Percentiles rank a stretch among this genome's conserved stretches.
Conservation (phyloP, 495 filamentous ascomycete genomes). For the Annulohypoxylon stygium region DNA sequence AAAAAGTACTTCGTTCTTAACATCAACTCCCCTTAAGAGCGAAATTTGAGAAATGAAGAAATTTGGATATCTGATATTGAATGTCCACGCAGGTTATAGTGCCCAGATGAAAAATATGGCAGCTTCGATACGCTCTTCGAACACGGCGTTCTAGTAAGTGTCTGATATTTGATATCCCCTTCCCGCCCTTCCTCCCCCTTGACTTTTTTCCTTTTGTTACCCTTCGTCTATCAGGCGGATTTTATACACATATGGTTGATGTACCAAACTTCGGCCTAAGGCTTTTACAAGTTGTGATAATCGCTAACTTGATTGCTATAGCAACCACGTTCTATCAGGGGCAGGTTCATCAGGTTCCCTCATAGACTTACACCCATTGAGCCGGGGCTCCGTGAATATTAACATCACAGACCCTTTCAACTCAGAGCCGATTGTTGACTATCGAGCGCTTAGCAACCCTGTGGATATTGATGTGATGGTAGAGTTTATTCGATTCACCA, state of each 20-base stretch:
- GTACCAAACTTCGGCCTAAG: too few relatives aligned
- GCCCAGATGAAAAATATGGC: constrained; percentile 62
- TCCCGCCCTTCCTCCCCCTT: too few relatives aligned
- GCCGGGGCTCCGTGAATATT: constrained; percentile 62
- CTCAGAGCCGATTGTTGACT: constrained; percentile 61
- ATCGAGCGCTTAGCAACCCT: constrained; percentile 63
- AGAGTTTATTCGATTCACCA: constrained; percentile 58
- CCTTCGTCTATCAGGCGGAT: neutral
- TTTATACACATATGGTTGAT: neutral
- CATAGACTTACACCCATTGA: constrained; percentile 60
- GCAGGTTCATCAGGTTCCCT: constrained; percentile 51
- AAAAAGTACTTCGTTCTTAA: neutral
- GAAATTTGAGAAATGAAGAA: neutral
- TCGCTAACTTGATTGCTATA: constrained; percentile 20
- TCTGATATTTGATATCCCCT: too few relatives aligned
- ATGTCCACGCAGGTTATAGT: constrained; percentile 57
- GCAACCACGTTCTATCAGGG: constrained; percentile 56
- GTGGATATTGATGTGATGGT: constrained; percentile 59
- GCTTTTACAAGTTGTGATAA: neutral
- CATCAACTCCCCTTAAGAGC: neutral
- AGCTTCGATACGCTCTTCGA: constrained; percentile 51
- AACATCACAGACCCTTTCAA: constrained; percentile 54
- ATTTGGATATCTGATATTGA: constrained; percentile 6
- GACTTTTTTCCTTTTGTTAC: neutral
- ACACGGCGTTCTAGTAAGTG: constrained; percentile 58